A percentile compares a stretch with the other conserved stretches of the same genome.
phyloP scores from a whole-genome alignment of 23 red algal genomes.

The Gracilaria domingensis region DNA sequence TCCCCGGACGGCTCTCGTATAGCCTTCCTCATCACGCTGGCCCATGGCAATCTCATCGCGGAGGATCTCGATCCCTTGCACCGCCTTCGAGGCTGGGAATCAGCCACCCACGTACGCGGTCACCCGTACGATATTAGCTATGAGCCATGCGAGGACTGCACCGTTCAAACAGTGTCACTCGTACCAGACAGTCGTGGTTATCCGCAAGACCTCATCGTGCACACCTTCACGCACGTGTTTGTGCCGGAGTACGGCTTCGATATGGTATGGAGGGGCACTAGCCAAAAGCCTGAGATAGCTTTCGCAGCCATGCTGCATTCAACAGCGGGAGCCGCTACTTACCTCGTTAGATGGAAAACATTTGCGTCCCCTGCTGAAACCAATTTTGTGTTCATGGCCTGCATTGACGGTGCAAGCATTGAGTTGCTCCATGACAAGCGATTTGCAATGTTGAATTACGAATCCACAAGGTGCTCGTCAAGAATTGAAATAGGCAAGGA shows the following conservation, averaged over 20 bases:
- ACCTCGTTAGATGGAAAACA: conserved; percentile 61
- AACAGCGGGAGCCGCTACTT: conserved; percentile 52
- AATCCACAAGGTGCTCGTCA: conserved; percentile 43
- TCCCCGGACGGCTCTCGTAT: conserved; percentile 56
- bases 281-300: conserved; percentile 38
- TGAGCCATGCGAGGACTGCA: conserved; percentile 70
- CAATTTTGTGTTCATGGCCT: conserved; percentile 66
- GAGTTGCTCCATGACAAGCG: conserved; percentile 58
- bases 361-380: conserved; percentile 23
- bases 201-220: conserved; percentile 30
- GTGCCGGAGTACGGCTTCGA: conserved; percentile 80
- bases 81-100: conserved; percentile 60
- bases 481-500: conserved; percentile 65
- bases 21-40: conserved; percentile 68
- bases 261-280: conserved; percentile 62
- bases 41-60: conserved; percentile 7
- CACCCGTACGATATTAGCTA: conserved; percentile 30
- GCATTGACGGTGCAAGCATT: conserved; percentile 59
- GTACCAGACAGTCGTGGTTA: not conserved
- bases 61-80: conserved; percentile 54
- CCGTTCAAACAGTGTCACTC: conserved; percentile 52
- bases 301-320: conserved; percentile 79
- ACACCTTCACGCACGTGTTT: conserved; percentile 73
- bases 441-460: conserved; percentile 33
- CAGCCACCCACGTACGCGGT: not conserved